phyloP scores from a whole-genome alignment of 192 early-diverging fungal genomes.

The Coemansia sp. region DNA sequence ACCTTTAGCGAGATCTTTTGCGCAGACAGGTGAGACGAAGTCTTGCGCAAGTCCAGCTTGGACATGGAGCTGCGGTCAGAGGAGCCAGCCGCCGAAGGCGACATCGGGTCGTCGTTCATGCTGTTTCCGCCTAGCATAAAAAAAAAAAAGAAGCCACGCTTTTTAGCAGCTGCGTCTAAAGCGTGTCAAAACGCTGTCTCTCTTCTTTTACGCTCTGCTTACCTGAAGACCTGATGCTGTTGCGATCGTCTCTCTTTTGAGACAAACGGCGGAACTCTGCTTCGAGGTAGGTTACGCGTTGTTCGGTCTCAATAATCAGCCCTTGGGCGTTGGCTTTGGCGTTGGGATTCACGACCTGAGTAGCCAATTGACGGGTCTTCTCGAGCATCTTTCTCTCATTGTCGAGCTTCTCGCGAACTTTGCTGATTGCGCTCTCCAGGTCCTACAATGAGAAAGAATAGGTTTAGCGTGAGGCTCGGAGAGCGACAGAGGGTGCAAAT shows the following conservation, averaged over 20 bases:
- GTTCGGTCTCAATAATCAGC: slow-evolving; percentile 63
- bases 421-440: slow-evolving; percentile 64
- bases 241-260: slow-evolving; percentile 56
- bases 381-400: slow-evolving; percentile 71
- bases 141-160: not conserved
- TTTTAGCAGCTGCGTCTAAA: slow-evolving; percentile 4
- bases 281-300: slow-evolving; percentile 66
- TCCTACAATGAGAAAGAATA: slow-evolving; percentile 31
- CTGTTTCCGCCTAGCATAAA: slow-evolving; percentile 24
- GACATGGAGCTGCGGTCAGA: slow-evolving; percentile 34
- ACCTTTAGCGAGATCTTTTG: slow-evolving; percentile 79
- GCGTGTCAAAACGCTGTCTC: not conserved
- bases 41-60: slow-evolving; percentile 65
- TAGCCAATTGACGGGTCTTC: slow-evolving; percentile 69
- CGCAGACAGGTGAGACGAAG: slow-evolving; percentile 63
- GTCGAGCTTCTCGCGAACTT: slow-evolving; percentile 68
- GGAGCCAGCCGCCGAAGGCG: slow-evolving; percentile 16
- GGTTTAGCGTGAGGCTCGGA: not conserved
- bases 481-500: not conserved
- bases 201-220: not conserved
- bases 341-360: slow-evolving; percentile 68
- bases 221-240: slow-evolving; percentile 46
- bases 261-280: slow-evolving; percentile 64
- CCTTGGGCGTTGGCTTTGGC: slow-evolving; percentile 75
- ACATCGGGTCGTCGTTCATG: slow-evolving; percentile 17